A percentile compares a stretch with the other conserved stretches of the same genome.
Conservation (phyloP, 2,329 filamentous ascomycete genomes). For the Ceratocystis diversiconidia region DNA sequence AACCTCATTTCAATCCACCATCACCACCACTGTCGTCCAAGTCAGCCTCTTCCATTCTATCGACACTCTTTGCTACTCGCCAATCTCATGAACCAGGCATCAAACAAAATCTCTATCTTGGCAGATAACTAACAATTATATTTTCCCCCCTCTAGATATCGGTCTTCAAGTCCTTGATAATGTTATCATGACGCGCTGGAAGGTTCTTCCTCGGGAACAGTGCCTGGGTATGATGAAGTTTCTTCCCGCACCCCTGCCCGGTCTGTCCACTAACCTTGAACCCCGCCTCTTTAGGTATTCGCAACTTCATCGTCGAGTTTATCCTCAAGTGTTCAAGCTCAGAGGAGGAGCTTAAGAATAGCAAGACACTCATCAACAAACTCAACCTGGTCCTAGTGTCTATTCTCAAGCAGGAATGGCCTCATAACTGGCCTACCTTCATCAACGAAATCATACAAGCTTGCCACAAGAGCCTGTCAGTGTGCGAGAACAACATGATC, state of each 20-base stretch:
- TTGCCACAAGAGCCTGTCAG: conserved; percentile 85
- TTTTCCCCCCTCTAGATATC: conserved; percentile 46
- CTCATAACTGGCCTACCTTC: conserved; percentile 98
- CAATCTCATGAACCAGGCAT: neutral
- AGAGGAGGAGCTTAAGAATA: conserved; percentile 70
- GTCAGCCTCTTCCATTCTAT: neutral
- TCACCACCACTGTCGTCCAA: neutral
- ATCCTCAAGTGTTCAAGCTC: conserved; percentile 88
- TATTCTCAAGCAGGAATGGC: conserved; percentile 98
- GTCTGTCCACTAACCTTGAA: conserved; percentile 5
- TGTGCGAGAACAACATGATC: conserved; percentile 99
- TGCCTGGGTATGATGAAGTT: conserved; percentile 52
- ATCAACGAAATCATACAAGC: conserved; percentile 99
- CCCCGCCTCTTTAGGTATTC: conserved; percentile 52
- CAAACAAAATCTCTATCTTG: neutral
- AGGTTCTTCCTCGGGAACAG: conserved; percentile 88
- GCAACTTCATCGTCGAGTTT: conserved; percentile 97
- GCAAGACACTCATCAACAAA: conserved; percentile 91
- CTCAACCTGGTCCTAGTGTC: conserved; percentile 94
- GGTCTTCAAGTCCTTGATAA: conserved; percentile 93
- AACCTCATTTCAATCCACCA: neutral
- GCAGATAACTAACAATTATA: conserved; percentile 3
- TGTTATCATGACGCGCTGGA: conserved; percentile 98
- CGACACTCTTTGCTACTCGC: neutral
- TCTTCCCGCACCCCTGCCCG: conserved; percentile 1